Percentiles rank a stretch among this genome's conserved stretches.
Evolutionary conservation across 768 basidiomycete genomes (phyloP).

Genomic region (Calocera viscosa): DNA sequence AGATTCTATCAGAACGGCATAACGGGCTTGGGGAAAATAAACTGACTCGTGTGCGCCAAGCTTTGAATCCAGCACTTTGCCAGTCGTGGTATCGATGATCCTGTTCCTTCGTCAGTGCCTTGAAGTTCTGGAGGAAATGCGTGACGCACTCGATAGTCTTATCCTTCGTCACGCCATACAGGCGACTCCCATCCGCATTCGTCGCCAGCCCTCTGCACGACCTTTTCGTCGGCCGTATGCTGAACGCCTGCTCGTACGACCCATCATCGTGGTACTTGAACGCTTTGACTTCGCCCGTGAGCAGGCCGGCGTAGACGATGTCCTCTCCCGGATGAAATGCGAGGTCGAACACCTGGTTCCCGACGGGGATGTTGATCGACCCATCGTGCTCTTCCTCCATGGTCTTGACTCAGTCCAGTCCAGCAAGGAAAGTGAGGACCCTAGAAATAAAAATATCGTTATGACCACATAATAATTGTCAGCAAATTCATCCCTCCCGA

Average conservation of each 20-base stretch:
- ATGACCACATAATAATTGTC: not conserved
- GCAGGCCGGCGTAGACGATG: slow-evolving; percentile 54
- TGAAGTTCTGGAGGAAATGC: slow-evolving; percentile 16
- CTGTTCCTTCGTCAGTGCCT: slow-evolving; percentile 28
- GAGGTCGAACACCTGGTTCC: slow-evolving; percentile 78
- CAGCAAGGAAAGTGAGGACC: too few species aligned
- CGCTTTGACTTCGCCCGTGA: slow-evolving; percentile 74
- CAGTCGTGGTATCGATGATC: slow-evolving; percentile 53
- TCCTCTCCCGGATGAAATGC: slow-evolving; percentile 66
- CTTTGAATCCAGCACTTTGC: slow-evolving; percentile 38
- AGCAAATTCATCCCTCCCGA: not conserved
- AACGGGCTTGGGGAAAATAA: not conserved
- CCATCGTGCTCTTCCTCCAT: not conserved
- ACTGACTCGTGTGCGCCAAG: slow-evolving; percentile 58
- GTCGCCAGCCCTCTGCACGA: slow-evolving; percentile 67
- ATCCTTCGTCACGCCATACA: slow-evolving; percentile 74
- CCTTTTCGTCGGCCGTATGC: slow-evolving; percentile 61
- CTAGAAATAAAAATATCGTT: too few species aligned
- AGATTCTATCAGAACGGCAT: slow-evolving; percentile 16
- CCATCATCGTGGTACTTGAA: slow-evolving; percentile 67
- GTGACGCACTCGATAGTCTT: slow-evolving; percentile 58
- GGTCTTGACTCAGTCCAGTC: not conserved
- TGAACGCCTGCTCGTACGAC: slow-evolving; percentile 41
- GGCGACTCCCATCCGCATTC: slow-evolving; percentile 49
- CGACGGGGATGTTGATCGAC: slow-evolving; percentile 44